phyloP scores from a whole-genome alignment of 768 basidiomycete species.

The Pisolithus marmoratus region DNA sequence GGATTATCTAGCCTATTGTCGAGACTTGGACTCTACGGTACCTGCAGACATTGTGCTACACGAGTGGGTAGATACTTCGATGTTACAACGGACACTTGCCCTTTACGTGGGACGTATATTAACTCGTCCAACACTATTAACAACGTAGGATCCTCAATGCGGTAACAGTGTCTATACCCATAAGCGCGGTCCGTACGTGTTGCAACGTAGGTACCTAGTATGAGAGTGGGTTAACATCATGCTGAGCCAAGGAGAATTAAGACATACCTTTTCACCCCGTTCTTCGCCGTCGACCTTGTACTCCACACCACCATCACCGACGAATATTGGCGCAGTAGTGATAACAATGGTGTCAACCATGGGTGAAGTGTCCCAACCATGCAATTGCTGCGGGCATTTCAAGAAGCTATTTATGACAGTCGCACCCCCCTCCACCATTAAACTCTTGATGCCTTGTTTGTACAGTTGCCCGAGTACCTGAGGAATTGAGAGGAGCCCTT shows the following conservation, averaged over 20 bases:
- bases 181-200: conserved; percentile 22
- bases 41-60: no score
- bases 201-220: conserved; percentile 14
- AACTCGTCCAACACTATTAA: background rate
- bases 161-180: conserved; percentile 31
- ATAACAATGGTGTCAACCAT: conserved; percentile 72
- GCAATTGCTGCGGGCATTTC: conserved; percentile 6
- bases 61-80: no score
- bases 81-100: background rate
- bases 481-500: conserved; percentile 40
- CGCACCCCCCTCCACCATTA: conserved; percentile 98
- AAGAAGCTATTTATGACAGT: conserved; percentile 59
- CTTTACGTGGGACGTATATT: background rate
- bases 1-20: background rate
- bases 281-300: conserved; percentile 32
- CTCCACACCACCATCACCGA: conserved; percentile 67
- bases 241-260: background rate
- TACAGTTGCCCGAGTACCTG: conserved; percentile 48
- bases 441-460: conserved; percentile 53
- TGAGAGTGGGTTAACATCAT: background rate
- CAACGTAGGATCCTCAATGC: conserved; percentile 6
- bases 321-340: conserved; percentile 81
- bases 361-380: conserved; percentile 7
- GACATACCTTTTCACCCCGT: conserved; percentile 13
- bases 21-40: background rate